phyloP scores from a whole-genome alignment of 192 early-diverging fungal species.

The Funneliformis mosseae region DNA sequence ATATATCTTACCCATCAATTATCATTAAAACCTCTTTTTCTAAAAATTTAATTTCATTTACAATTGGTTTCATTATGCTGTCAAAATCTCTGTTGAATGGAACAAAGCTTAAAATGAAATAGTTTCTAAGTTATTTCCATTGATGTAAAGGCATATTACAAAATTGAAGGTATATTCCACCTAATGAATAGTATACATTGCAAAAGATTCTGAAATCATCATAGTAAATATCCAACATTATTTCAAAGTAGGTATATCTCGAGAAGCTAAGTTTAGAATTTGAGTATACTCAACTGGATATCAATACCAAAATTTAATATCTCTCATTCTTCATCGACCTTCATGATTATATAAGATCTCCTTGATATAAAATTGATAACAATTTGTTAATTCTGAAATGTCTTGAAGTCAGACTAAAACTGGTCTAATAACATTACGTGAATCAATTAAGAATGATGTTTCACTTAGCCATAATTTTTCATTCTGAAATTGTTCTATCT shows the following conservation, averaged over 20 bases:
- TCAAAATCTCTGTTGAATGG: too few species aligned
- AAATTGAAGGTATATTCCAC: background rate
- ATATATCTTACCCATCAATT: too few species aligned
- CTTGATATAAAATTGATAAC: background rate
- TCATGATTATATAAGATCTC: background rate
- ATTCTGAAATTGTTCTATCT: background rate
- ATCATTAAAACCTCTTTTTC: too few species aligned
- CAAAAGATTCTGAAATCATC: background rate
- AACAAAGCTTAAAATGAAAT: too few species aligned
- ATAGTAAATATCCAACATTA: background rate
- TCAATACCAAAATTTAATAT: background rate
- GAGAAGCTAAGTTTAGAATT: background rate
- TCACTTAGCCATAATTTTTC: background rate
- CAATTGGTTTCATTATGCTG: too few species aligned
- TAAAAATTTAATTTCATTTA: too few species aligned
- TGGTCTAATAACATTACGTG: background rate
- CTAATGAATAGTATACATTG: background rate
- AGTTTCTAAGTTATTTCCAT: too few species aligned
- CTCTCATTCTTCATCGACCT: background rate
- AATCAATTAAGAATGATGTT: background rate
- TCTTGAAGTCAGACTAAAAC: background rate
- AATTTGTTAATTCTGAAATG: background rate
- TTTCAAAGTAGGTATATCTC: background rate
- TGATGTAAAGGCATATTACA: too few species aligned
- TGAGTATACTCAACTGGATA: background rate